A percentile compares a stretch with the other conserved stretches of the same genome.
Conservation (phyloP, 2,329 filamentous ascomycete genomes). For the Alternaria solani region DNA sequence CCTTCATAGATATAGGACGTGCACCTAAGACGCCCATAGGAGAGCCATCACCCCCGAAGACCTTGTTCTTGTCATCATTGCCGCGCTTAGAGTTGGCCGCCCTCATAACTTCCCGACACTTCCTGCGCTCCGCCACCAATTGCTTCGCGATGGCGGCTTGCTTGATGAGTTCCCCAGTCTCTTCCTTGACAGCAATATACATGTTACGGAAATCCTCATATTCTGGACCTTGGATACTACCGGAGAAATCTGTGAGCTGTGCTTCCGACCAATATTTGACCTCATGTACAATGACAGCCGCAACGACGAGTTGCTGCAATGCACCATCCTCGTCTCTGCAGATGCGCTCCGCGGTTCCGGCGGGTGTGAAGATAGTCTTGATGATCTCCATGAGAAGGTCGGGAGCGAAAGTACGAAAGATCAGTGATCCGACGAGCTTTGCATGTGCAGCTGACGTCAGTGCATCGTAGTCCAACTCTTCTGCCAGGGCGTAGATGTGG, state of each 20-base stretch:
- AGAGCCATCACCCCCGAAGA: neutral
- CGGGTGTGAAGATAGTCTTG: slow-evolving; percentile 1
- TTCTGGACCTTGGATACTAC: neutral
- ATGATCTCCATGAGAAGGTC: neutral
- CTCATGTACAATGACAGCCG: slow-evolving; percentile 2
- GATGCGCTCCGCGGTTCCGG: neutral
- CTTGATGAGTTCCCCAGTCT: slow-evolving; percentile 2
- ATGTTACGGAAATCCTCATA: slow-evolving; percentile 4
- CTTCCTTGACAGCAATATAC: slow-evolving; percentile 3
- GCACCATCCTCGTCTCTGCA: slow-evolving; percentile 11
- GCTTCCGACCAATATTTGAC: neutral
- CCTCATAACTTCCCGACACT: neutral
- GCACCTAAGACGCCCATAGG: neutral
- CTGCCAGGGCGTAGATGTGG: slow-evolving; percentile 21
- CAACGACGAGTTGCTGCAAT: slow-evolving; percentile 9
- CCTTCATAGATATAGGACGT: neutral
- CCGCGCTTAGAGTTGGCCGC: neutral
- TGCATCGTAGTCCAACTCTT: slow-evolving; percentile 15
- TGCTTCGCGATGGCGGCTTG: neutral
- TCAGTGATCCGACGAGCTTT: slow-evolving; percentile 3
- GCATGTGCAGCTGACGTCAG: slow-evolving; percentile 8
- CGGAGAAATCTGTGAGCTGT: neutral
- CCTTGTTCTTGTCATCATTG: neutral
- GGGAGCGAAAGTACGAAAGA: neutral
- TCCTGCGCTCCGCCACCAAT: neutral